These are phyloP conservation scores for Dothiorella sarmentorum DNA, from an alignment of 2,329 filamentous ascomycete genomes.

Conservation along the genomic window DNA sequence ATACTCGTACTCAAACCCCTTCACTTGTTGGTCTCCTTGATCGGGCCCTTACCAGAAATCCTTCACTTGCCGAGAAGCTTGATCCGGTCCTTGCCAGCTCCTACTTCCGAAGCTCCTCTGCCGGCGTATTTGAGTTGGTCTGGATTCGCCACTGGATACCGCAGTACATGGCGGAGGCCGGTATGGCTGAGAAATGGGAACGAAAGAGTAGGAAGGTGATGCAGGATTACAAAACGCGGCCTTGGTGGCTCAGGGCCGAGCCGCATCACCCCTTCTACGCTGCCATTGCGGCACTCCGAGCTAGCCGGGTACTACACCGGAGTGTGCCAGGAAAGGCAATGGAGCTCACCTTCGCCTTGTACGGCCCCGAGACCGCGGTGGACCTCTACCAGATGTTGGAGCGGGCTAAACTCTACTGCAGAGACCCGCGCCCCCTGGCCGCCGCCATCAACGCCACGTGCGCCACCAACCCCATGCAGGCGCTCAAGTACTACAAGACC, in stretches of 20 bases:
- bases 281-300: neutral
- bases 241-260: no score
- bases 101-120: neutral
- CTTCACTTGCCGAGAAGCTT: no score
- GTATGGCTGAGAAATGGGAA: neutral
- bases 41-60: no score
- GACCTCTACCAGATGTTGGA: neutral
- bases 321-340: neutral
- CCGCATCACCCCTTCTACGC: neutral
- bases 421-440: neutral
- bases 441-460: neutral
- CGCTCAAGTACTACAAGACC: slow-evolving; percentile 1
- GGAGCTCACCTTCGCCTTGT: neutral
- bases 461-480: neutral
- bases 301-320: neutral
- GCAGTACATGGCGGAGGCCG: neutral
- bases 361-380: neutral
- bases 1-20: neutral
- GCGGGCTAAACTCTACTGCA: neutral
- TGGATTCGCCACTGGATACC: slow-evolving; percentile 7
- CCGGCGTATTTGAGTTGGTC: no score
- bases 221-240: no score
- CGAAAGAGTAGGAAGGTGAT: neutral
- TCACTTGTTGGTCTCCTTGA: neutral
- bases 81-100: neutral